These are phyloP conservation scores for Globisporangium lucens DNA, from an alignment of 352 stramenopile genomes.

Conservation along the genomic window DNA sequence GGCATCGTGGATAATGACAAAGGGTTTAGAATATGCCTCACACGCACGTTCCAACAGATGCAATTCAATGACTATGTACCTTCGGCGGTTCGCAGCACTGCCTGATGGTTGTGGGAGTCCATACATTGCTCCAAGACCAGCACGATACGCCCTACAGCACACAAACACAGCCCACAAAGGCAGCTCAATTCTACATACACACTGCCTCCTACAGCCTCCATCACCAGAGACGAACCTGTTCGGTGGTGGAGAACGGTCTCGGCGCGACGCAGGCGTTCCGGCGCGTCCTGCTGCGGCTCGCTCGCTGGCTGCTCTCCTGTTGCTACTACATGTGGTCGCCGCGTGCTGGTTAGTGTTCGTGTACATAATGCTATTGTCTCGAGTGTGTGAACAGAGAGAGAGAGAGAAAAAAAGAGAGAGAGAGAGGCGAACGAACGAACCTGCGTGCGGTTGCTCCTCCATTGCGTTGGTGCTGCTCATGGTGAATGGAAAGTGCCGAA, in stretches of 20 bases:
- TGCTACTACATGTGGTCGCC: neutral
- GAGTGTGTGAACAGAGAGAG: neutral
- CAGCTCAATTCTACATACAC: neutral
- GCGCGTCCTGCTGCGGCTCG: constrained; percentile 21
- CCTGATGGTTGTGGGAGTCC: constrained; percentile 87
- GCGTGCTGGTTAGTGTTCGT: neutral
- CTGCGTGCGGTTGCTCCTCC: neutral
- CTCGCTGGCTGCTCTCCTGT: neutral
- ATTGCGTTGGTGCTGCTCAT: neutral
- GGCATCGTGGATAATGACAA: constrained; percentile 6
- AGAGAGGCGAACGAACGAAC: neutral
- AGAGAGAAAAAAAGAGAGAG: neutral
- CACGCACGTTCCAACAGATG: neutral
- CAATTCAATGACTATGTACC: constrained; percentile 22
- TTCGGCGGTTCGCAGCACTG: constrained; percentile 91
- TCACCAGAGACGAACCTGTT: constrained; percentile 25
- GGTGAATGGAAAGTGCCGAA: neutral
- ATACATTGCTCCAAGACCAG: constrained; percentile 80
- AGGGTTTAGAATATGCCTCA: constrained; percentile 13
- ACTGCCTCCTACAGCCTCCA: neutral
- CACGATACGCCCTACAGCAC: constrained; percentile 42
- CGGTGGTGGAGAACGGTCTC: constrained; percentile 66
- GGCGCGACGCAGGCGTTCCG: constrained; percentile 59
- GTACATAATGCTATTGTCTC: neutral
- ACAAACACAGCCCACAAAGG: neutral